A percentile compares a stretch with the other conserved stretches of the same genome.
Evolutionary conservation across 192 early-diverging fungal species (phyloP).

Genomic region (Backusella macrospora): DNA sequence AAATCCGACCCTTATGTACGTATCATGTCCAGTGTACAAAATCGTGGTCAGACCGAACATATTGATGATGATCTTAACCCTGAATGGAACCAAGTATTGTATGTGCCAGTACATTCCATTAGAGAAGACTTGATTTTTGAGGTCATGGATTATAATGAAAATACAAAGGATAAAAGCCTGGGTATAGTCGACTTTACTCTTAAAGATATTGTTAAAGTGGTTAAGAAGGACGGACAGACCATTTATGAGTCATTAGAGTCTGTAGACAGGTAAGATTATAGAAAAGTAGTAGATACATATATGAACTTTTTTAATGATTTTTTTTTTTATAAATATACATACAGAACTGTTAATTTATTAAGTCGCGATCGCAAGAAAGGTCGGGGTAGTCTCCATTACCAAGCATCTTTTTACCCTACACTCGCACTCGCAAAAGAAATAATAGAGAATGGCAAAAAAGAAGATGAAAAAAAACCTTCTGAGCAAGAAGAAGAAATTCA

Average conservation of each 20-base stretch:
- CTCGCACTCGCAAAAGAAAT: conserved; percentile 28
- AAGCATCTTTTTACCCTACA: conserved; percentile 41
- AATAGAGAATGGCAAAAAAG: not conserved
- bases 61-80: conserved; percentile 86
- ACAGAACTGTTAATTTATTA: conserved; percentile 35
- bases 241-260: conserved; percentile 34
- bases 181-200: conserved; percentile 69
- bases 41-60: conserved; percentile 76
- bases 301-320: too few species aligned
- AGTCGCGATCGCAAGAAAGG: conserved; percentile 29
- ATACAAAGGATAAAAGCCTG: conserved; percentile 81
- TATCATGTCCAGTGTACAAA: conserved; percentile 61
- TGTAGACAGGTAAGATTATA: conserved; percentile 35
- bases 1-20: conserved; percentile 93
- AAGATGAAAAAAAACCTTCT: not conserved
- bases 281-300: not conserved
- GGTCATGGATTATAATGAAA: conserved; percentile 86
- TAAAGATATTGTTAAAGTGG: conserved; percentile 60
- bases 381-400: conserved; percentile 44
- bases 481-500: conserved; percentile 9
- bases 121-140: conserved; percentile 78
- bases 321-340: not conserved
- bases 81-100: conserved; percentile 89
- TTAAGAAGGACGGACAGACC: conserved; percentile 26
- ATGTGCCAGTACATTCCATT: conserved; percentile 75